Conservation (phyloP, 2,329 filamentous ascomycete species). For the Diplodia corticola region DNA sequence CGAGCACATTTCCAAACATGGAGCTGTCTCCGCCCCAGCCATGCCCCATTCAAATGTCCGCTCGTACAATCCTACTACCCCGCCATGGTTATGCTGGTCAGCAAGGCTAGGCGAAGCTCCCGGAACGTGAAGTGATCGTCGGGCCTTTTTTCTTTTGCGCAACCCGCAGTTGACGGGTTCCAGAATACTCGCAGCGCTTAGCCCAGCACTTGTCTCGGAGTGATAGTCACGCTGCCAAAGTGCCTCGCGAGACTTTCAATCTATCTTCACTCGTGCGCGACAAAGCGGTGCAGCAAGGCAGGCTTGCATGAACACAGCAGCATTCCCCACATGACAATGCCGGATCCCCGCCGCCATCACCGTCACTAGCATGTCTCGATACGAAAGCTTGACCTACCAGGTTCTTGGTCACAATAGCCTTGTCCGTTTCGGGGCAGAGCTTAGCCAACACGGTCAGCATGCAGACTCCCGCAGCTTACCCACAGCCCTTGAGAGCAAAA, state of each 20-base stretch:
- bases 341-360: slow-evolving; percentile 20
- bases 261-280: not conserved
- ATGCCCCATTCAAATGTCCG: not conserved
- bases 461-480: not conserved
- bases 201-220: not conserved
- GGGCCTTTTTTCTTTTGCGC: not conserved
- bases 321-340: slow-evolving; percentile 3
- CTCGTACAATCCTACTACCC: not conserved
- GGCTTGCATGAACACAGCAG: not conserved
- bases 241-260: not conserved
- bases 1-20: not conserved
- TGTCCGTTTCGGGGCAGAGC: not conserved
- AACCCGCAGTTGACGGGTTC: not conserved
- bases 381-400: not conserved
- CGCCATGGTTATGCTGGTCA: not conserved
- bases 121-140: not conserved
- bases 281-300: not conserved
- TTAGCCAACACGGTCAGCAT: slow-evolving; percentile 5
- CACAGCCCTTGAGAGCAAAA: not conserved
- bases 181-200: not conserved
- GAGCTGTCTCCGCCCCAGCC: not conserved
- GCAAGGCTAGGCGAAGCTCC: not conserved
- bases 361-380: not conserved
- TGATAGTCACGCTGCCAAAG: not conserved
- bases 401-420: not conserved